These are phyloP conservation scores for Guadua angustifolia DNA, from an alignment of 176 grass and related monocot genomes.

Conservation along the genomic window DNA sequence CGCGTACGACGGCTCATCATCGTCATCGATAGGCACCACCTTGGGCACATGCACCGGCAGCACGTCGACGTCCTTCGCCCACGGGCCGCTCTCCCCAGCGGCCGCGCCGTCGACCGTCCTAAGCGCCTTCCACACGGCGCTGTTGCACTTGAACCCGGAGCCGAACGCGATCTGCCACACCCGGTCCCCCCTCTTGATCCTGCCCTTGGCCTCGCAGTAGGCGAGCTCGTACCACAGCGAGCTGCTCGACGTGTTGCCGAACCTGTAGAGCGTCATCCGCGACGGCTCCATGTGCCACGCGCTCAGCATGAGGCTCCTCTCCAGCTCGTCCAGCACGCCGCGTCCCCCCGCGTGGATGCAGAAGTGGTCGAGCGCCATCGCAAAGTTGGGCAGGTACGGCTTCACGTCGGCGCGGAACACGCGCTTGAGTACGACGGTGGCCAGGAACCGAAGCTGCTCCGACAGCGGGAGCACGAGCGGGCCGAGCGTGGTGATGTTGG, in stretches of 20 bases:
- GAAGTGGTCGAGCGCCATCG: conserved; percentile 60
- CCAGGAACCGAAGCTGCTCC: conserved; percentile 52
- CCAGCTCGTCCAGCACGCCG: conserved; percentile 68
- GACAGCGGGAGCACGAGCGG: conserved; percentile 49
- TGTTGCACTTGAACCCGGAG: conserved; percentile 99
- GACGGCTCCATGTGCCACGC: conserved; percentile 73
- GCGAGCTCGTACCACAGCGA: conserved; percentile 73
- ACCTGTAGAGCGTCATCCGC: conserved; percentile 66
- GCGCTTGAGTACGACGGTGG: conserved; percentile 21
- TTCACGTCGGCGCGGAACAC: background rate
- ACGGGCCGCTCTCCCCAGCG: conserved; percentile 2
- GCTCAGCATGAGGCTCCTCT: conserved; percentile 46
- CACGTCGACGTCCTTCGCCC: conserved; percentile 28
- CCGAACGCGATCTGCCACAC: conserved; percentile 98
- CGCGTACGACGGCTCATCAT: background rate
- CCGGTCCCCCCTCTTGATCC: conserved; percentile 50
- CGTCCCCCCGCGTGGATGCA: conserved; percentile 69
- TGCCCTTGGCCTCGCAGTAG: conserved; percentile 62
- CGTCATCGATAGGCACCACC: conserved; percentile 14
- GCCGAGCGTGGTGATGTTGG: conserved; percentile 54
- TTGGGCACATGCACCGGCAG: conserved; percentile 56
- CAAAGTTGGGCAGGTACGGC: conserved; percentile 61
- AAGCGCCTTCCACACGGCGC: conserved; percentile 82
- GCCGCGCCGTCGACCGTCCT: conserved; percentile 23
- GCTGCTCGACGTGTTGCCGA: conserved; percentile 76